Evolutionary conservation across 805 yeast genomes (phyloP).

Genomic region (Hanseniaspora thailandica): DNA sequence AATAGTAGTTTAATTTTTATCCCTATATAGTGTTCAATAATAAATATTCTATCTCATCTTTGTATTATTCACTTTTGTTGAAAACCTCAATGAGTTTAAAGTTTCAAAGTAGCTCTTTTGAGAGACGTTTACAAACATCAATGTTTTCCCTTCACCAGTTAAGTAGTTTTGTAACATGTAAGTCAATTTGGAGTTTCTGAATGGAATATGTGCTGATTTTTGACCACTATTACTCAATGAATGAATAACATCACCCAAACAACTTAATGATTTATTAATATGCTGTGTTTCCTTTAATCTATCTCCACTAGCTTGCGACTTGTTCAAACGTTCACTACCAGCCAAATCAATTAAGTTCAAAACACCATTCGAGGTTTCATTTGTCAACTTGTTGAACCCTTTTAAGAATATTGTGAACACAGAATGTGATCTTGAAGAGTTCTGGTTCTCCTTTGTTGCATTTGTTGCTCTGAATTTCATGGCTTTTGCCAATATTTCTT

Average conservation of each 20-base stretch:
- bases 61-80: conserved; percentile 65
- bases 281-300: conserved; percentile 77
- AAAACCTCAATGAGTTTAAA: conserved; percentile 75
- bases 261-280: conserved; percentile 76
- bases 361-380: conserved; percentile 42
- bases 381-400: conserved; percentile 43
- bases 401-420: conserved; percentile 54
- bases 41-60: conserved; percentile 21
- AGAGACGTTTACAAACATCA: conserved; percentile 79
- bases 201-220: conserved; percentile 57
- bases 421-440: conserved; percentile 86
- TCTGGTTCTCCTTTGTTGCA: conserved; percentile 64
- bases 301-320: conserved; percentile 69
- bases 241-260: conserved; percentile 79
- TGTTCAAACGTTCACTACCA: conserved; percentile 75
- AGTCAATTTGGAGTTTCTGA: conserved; percentile 87
- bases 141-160: conserved; percentile 74
- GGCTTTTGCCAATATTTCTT: conserved; percentile 42
- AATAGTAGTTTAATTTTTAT: too few species aligned
- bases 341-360: conserved; percentile 83
- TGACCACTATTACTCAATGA: conserved; percentile 53
- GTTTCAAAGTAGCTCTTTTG: conserved; percentile 58
- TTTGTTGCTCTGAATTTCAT: conserved; percentile 61
- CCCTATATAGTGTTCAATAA: too few species aligned
- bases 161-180: conserved; percentile 73